These are phyloP conservation scores for Rhizopogon salebrosus DNA, from an alignment of 768 basidiomycete genomes.

Conservation along the genomic window DNA sequence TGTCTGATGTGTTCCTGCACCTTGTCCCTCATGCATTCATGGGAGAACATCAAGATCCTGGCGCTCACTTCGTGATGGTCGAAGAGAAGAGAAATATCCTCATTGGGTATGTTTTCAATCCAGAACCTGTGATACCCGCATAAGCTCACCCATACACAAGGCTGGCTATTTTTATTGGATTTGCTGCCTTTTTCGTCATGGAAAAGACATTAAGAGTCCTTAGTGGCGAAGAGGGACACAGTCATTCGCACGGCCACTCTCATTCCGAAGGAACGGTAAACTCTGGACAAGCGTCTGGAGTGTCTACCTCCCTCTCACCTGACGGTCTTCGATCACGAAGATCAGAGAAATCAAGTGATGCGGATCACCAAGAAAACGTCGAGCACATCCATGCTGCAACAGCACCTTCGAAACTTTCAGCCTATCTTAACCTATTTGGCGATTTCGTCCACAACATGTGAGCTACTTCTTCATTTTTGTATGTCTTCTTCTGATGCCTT, in stretches of 20 bases:
- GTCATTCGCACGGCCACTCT: constrained; percentile 59
- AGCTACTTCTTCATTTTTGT: constrained; percentile 8
- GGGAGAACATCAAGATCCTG: constrained; percentile 73
- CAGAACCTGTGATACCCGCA: neutral
- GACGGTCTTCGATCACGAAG: constrained; percentile 50
- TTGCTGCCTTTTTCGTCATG: constrained; percentile 89
- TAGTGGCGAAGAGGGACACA: constrained; percentile 52
- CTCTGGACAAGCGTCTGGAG: constrained; percentile 42
- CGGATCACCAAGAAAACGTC: constrained; percentile 20
- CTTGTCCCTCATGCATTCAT: constrained; percentile 90
- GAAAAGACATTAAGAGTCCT: constrained; percentile 87
- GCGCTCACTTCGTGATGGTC: constrained; percentile 76
- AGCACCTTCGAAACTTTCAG: constrained; percentile 78
- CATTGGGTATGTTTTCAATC: constrained; percentile 56
- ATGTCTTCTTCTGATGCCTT: constrained; percentile 11
- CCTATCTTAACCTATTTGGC: constrained; percentile 89
- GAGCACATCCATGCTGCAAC: constrained; percentile 23
- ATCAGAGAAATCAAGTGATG: constrained; percentile 15
- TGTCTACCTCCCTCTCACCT: constrained; percentile 32
- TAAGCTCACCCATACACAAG: constrained; percentile 31
- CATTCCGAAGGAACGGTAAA: constrained; percentile 27
- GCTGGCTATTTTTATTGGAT: constrained; percentile 79
- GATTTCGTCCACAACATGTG: constrained; percentile 95
- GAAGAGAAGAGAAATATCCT: constrained; percentile 90
- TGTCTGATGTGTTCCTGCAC: constrained; percentile 91